Base-by-base conservation (phyloP, 2,329 filamentous ascomycete species). In the Celoporthe dispersa region DNA sequence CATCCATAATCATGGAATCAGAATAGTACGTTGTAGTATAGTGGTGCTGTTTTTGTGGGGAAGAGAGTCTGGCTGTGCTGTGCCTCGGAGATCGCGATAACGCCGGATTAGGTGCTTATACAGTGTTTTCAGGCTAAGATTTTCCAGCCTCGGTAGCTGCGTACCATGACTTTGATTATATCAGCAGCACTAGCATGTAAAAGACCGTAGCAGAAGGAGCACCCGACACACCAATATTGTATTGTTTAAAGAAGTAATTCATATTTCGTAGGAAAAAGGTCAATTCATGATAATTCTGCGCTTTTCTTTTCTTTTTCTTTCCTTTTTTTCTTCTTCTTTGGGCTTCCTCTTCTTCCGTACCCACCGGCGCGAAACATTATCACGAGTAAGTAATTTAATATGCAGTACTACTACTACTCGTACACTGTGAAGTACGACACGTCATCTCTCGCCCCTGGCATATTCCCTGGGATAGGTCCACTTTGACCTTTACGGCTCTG, bases 41-140 rank as follows among this genome's bases (percentile, higher is more conserved):
- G n/a, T n/a, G n/a, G n/a, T n/a, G n/a, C 35, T 39, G 37, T 39
- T 39, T 22, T 22, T 48, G 44, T 48, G 44, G 5, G 22, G 22
- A 8, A n/a, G 22, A 44, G 1, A 22, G 19, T n/a, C 44, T 31
- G 11, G 51, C n/a, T 8, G 1, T 2, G 51, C 51, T n/a, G n/a
- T n/a, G n/a, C n/a, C n/a, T 55, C 51, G 51, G 51, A 55, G 11
- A 55, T 55, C 51, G 51, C n/a, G 51, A 31, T 55, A 55, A 55
- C 25, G 25, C 51, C 51, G 51, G 51, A 4, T 6, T 16, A 14
- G n/a, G n/a, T n/a, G n/a, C 35, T 35, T 7, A 12, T 28, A 11
- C 3, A 55, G 7, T n/a, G 44, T 48, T n/a, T n/a, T 6, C 44
- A 48, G 44, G 44, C 44, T 48, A 48, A 48, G 44, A 14, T n/a